These are phyloP conservation scores for Eucommia ulmoides DNA, from an alignment of 257 asterid species.

Conservation along the genomic window DNA sequence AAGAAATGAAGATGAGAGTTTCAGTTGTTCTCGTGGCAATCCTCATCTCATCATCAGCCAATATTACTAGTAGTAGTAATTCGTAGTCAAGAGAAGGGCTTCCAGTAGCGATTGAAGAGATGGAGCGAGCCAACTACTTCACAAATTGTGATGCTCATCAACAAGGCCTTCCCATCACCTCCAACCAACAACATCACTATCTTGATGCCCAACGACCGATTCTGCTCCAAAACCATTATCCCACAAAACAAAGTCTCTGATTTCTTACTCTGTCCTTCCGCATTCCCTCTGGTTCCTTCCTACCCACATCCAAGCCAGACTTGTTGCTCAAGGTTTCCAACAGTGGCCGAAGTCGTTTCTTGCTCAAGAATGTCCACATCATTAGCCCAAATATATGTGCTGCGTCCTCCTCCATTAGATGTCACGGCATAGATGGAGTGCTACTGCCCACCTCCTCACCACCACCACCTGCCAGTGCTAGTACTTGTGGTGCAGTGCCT, in stretches of 20 bases:
- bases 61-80: no score
- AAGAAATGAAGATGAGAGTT: no score
- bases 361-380: conserved; percentile 47
- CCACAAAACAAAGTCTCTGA: conserved; percentile 20
- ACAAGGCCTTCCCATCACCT: conserved; percentile 42
- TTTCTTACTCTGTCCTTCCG: conserved; percentile 64
- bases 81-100: no score
- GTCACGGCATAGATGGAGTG: conserved; percentile 74
- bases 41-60: no score
- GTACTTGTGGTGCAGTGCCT: not conserved
- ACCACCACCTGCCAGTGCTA: not conserved
- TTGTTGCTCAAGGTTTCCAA: conserved; percentile 34
- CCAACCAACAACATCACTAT: conserved; percentile 37
- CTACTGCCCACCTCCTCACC: no score
- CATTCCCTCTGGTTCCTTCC: conserved; percentile 49
- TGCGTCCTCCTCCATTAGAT: conserved; percentile 35
- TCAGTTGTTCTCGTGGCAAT: no score
- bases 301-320: conserved; percentile 54
- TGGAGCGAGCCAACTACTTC: conserved; percentile 67
- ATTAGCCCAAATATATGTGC: conserved; percentile 59
- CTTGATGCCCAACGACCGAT: conserved; percentile 62
- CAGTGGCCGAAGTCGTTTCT: conserved; percentile 32
- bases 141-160: conserved; percentile 56
- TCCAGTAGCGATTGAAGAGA: conserved; percentile 47
- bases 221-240: conserved; percentile 24